Evolutionary conservation across 202 grass and related monocot species (phyloP), one percentile per base, ranked within the genome.

Genomic region (Setaria viridis): DNA sequence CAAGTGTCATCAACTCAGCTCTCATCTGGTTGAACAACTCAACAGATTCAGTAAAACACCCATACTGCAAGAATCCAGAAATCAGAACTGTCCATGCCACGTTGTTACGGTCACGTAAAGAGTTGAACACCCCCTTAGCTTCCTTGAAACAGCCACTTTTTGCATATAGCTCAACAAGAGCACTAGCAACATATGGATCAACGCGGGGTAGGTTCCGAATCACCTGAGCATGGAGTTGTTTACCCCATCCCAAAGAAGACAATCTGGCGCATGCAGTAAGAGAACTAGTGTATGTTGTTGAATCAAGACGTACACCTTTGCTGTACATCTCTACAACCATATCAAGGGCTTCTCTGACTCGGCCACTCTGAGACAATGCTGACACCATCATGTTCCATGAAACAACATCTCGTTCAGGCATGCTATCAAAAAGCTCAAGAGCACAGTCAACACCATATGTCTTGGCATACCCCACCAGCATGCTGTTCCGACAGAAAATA

Each of bases 331-430:
- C 90, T 74, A 90, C 82, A 77, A 94, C 84, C 77, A 95, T 59
- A 30, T 59, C 34, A 86, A 95, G 86, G 74, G 81, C 83, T 84
- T 95, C 86, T 70, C 59, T 84, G 47, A 87, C 88, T 77, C 46
- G 76, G 11, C 88, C 86, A 69, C 77, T 76, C 70, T 92, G 89
- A 45, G 89, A 87, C 73, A 92, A 67, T 21, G 92, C 83, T 62
- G 95, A 94, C 54, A 98, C 86, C 88, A 98, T 86, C 79, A 86
- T 92, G 67, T 98, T 98, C 95, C 95, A 98, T 11, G 95, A 98
- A 63, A 95, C 84, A 62, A 95, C 79, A 76, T 98, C 91, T 53
- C 86, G 68, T 73, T 94, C 91, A 54, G 93, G 88, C 95, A 95
- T 95, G 76, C 72, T 89, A 42, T 92, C 19, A 10, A 98, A 98